Base-by-base conservation (phyloP, 2,329 filamentous ascomycete species). In the Purpureocillium takamizusanense region DNA sequence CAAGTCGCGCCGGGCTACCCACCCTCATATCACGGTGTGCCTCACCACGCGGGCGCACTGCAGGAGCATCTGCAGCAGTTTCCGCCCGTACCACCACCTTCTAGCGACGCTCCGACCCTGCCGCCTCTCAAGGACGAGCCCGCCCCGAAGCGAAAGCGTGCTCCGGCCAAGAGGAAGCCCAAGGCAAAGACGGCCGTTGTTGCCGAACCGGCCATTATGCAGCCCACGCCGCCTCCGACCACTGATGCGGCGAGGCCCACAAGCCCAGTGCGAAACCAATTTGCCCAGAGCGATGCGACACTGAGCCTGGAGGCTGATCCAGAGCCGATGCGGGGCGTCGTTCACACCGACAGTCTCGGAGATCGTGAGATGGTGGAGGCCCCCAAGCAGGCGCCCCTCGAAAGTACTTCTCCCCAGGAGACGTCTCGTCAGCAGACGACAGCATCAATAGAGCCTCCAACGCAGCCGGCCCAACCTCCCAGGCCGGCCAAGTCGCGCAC, bases 151-250 rank as follows among this genome's bases (percentile, higher is more conserved):
- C 35, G 44, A 16, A 15, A 31, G 25, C 41, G 34, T 31, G 46
- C 42, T 13, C 40, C 39, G 13, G 28, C 51, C 15, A 42, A 45
- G 17, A 54, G 51, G 33, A 52, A 45, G 36, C 35, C 43, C 13
- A 37, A 40, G 25, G 36, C 4, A 6, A 30, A 30, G 11, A 12
- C 28, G n/a, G 11, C 28, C 11, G 11, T 40, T 18, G 45, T 41
- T 29, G 48, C 50, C 7, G 12, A 11, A 6, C 52, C 49, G n/a
- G 52, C 51, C 7, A 45, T 31, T 10, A 47, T 55, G 40, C 55
- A 51, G 35, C 57, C 56, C n/a, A 63, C 61, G 17, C 61, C 61
- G 31, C 61, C 61, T 17, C 59, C 60, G 16, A 65, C 61, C 6
- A 64, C 61, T 6, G 61, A 65, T 42, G 52, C 55, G 13, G 39